Evolutionary conservation across 2,329 filamentous ascomycete species (phyloP).

Genomic region (Ceratocystis harringtonii): DNA sequence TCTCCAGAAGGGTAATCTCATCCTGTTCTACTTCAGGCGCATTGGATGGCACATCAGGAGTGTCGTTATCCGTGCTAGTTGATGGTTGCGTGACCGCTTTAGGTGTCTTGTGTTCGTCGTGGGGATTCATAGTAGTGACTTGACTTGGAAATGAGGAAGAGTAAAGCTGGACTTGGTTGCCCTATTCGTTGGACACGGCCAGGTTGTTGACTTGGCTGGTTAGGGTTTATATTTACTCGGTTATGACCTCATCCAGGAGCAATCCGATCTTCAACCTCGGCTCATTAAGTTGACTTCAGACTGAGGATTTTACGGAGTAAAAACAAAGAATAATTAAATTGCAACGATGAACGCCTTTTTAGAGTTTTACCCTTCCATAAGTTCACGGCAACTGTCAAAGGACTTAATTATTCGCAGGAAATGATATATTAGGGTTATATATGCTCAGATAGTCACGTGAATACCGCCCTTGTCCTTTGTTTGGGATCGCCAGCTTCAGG

Average conservation of each 20-base stretch:
- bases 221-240: background rate
- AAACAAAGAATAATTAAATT: no score
- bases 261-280: background rate
- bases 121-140: slow-evolving; percentile 9
- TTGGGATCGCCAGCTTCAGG: background rate
- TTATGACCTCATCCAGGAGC: background rate
- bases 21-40: background rate
- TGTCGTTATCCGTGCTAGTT: slow-evolving; percentile 1
- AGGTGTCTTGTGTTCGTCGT: background rate
- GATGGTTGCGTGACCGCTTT: background rate
- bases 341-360: no score
- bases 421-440: background rate
- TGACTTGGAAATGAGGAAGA: background rate
- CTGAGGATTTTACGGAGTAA: background rate
- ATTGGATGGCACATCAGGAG: background rate
- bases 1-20: slow-evolving; percentile 30
- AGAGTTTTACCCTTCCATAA: background rate
- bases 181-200: background rate
- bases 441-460: background rate
- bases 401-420: background rate
- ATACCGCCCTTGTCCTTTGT: no score
- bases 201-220: background rate
- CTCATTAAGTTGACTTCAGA: background rate
- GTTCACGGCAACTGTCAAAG: background rate
- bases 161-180: background rate